These are phyloP conservation scores for Yamadazyma conglobata DNA, from an alignment of 1,139 yeast species.

Conservation along the genomic window DNA sequence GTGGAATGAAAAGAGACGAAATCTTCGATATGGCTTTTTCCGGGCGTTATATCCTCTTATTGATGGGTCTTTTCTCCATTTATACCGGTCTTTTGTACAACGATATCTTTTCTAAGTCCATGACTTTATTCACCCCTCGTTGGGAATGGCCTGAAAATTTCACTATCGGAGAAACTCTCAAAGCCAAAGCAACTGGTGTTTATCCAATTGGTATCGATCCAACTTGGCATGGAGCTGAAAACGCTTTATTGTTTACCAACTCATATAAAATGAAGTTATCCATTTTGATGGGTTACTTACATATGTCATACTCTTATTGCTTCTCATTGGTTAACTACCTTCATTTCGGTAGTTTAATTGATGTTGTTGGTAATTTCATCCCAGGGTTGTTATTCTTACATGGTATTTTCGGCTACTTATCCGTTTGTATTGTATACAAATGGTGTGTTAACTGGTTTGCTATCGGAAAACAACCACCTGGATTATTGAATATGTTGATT, in stretches of 20 bases:
- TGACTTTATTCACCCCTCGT: conserved; percentile 67
- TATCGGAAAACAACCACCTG: conserved; percentile 71
- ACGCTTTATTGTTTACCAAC: conserved; percentile 67
- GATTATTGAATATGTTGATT: conserved; percentile 75
- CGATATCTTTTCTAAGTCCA: conserved; percentile 74
- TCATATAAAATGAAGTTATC: conserved; percentile 83
- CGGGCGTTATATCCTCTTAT: conserved; percentile 68
- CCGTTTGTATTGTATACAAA: conserved; percentile 69
- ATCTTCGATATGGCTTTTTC: conserved; percentile 78
- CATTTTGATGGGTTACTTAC: conserved; percentile 73
- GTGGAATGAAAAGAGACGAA: conserved; percentile 65
- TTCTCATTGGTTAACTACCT: conserved; percentile 67
- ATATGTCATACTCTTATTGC: conserved; percentile 70
- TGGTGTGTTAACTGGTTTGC: conserved; percentile 78
- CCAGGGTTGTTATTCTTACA: conserved; percentile 83
- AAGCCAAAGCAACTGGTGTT: conserved; percentile 44
- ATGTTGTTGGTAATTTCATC: conserved; percentile 70
- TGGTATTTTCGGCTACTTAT: conserved; percentile 75
- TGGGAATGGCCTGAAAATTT: conserved; percentile 72
- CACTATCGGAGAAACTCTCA: conserved; percentile 54
- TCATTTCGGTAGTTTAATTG: conserved; percentile 57
- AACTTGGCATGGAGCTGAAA: conserved; percentile 83
- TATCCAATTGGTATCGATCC: conserved; percentile 71
- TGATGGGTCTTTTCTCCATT: conserved; percentile 78
- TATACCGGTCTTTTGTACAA: conserved; percentile 76